These are phyloP conservation scores for Tricladium varicosporioides DNA, from an alignment of 2,329 filamentous ascomycete species.

Conservation along the genomic window DNA sequence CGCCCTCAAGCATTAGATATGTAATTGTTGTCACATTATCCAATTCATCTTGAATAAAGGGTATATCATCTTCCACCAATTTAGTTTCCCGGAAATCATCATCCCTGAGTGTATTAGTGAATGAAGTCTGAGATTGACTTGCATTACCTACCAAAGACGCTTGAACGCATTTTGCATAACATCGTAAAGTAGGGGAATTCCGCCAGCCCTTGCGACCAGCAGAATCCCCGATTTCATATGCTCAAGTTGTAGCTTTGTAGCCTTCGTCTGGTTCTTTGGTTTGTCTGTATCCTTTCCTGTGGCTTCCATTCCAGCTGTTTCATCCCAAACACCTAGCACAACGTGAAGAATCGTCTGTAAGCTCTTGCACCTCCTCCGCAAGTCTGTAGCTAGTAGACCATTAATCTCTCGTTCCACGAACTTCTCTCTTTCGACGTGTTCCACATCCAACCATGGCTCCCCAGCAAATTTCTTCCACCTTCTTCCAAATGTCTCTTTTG, in stretches of 20 bases:
- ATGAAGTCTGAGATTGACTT: neutral
- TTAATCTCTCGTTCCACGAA: conserved; percentile 58
- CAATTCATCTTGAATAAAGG: conserved; percentile 52
- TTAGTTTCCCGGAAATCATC: conserved; percentile 35
- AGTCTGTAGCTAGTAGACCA: conserved; percentile 44
- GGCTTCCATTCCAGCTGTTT: conserved; percentile 53
- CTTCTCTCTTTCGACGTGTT: conserved; percentile 50
- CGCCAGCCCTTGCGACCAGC: conserved; percentile 48
- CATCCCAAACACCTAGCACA: conserved; percentile 67
- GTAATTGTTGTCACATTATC: conserved; percentile 63
- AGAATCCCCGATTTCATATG: conserved; percentile 56
- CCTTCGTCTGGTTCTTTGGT: conserved; percentile 46
- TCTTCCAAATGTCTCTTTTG: conserved; percentile 74
- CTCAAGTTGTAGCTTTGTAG: conserved; percentile 54
- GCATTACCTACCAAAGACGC: conserved; percentile 33
- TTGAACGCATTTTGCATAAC: conserved; percentile 33
- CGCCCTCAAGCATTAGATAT: conserved; percentile 58
- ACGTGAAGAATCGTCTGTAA: conserved; percentile 60
- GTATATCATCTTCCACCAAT: conserved; percentile 33
- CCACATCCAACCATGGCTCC: conserved; percentile 65
- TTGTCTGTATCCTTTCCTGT: conserved; percentile 40
- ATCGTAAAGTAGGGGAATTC: conserved; percentile 28
- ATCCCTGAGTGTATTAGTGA: conserved; percentile 25
- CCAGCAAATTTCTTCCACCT: conserved; percentile 62
- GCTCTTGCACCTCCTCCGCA: conserved; percentile 48